Conservation (phyloP, 345 rosid species). For the Laguncularia racemosa region DNA sequence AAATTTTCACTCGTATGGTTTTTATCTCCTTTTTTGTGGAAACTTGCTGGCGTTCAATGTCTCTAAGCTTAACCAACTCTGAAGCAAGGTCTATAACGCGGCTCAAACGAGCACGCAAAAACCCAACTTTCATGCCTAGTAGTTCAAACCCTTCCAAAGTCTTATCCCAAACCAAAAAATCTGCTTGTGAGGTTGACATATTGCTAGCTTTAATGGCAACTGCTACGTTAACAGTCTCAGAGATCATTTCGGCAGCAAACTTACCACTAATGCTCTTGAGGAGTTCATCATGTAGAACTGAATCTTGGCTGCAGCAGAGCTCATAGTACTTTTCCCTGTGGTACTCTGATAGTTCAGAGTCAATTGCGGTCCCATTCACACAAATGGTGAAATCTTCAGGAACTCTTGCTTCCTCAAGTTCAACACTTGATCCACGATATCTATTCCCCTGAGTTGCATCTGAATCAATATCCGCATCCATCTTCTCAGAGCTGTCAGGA, state of each 20-base stretch:
- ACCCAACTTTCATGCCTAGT: slow-evolving; percentile 49
- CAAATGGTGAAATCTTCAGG: slow-evolving; percentile 26
- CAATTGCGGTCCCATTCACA: slow-evolving; percentile 23
- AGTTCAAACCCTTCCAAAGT: slow-evolving; percentile 46
- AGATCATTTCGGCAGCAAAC: slow-evolving; percentile 37
- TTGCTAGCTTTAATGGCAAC: slow-evolving; percentile 34
- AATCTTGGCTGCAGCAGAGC: slow-evolving; percentile 38
- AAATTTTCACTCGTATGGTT: slow-evolving; percentile 24
- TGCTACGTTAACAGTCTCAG: slow-evolving; percentile 36
- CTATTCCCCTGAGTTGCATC: slow-evolving; percentile 6
- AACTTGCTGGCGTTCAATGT: slow-evolving; percentile 21
- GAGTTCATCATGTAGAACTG: slow-evolving; percentile 33
- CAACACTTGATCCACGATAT: slow-evolving; percentile 2
- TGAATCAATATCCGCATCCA: background rate
- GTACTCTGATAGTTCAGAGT: slow-evolving; percentile 29
- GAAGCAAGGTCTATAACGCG: slow-evolving; percentile 18
- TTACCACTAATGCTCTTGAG: slow-evolving; percentile 33
- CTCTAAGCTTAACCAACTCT: slow-evolving; percentile 10
- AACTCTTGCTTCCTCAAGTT: slow-evolving; percentile 23
- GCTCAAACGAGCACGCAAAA: slow-evolving; percentile 31
- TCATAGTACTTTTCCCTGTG: slow-evolving; percentile 30
- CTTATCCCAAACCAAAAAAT: slow-evolving; percentile 39
- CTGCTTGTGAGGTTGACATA: slow-evolving; percentile 22
- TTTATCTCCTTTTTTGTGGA: slow-evolving; percentile 22
- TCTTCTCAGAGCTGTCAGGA: slow-evolving; percentile 1